phyloP scores from a whole-genome alignment of 1,139 yeast genomes.

The Hyphopichia burtonii region DNA sequence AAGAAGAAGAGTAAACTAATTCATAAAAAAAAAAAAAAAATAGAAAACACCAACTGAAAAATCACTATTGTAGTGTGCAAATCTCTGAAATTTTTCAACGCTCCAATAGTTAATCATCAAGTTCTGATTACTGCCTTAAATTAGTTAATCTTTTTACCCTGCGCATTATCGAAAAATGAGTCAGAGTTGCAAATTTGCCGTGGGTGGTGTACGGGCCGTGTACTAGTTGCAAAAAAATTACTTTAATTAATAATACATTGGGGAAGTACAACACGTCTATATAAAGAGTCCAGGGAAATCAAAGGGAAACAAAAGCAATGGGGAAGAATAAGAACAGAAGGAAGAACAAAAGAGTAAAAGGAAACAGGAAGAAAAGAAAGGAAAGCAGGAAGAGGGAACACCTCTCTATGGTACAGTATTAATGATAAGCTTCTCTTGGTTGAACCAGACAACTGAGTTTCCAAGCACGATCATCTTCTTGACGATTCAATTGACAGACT shows the following conservation, averaged over 20 bases:
- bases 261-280: too few species aligned
- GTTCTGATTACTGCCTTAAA: background rate
- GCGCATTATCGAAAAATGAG: slow-evolving; percentile 1
- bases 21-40: background rate
- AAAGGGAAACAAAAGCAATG: background rate
- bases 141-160: background rate
- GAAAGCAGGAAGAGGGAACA: background rate
- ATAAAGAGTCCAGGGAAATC: background rate
- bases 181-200: slow-evolving; percentile 3
- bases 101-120: background rate
- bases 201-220: background rate
- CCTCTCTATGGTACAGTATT: too few species aligned
- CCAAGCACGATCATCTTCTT: slow-evolving; percentile 71
- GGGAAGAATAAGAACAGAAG: background rate
- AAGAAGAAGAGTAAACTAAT: background rate
- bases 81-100: background rate
- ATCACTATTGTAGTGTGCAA: background rate
- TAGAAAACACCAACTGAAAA: background rate
- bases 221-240: background rate
- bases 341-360: background rate
- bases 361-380: background rate
- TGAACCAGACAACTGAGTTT: slow-evolving; percentile 60
- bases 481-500: slow-evolving; percentile 56
- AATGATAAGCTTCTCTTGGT: slow-evolving; percentile 27
- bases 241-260: background rate